Conservation (phyloP, 805 yeast species). For the Sugiyamaella valdiviana region DNA sequence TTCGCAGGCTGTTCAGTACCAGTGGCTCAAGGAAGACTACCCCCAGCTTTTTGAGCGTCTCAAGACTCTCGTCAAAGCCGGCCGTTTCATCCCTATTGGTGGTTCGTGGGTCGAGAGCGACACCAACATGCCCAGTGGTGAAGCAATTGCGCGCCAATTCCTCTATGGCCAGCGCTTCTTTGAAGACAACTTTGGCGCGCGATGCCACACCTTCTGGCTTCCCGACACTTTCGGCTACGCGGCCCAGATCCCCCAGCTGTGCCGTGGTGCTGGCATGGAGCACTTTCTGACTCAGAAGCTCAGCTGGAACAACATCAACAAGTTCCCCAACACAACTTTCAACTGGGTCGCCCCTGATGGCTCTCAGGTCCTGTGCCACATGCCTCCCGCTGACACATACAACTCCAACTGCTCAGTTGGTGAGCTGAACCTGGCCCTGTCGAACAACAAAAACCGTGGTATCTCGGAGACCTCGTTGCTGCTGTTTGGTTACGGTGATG, state of each 20-base stretch:
- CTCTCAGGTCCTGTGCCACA: constrained; percentile 86
- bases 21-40: constrained; percentile 84
- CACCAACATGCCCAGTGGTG: constrained; percentile 91
- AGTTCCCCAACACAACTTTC: constrained; percentile 84
- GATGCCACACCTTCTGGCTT: constrained; percentile 80
- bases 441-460: constrained; percentile 76
- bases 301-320: constrained; percentile 94
- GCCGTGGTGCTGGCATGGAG: constrained; percentile 76
- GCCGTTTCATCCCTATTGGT: constrained; percentile 84
- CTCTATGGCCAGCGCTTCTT: constrained; percentile 85
- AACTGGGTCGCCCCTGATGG: constrained; percentile 96
- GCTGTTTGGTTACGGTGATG: constrained; percentile 91
- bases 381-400: constrained; percentile 97
- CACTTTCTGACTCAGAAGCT: constrained; percentile 87
- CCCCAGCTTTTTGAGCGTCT: constrained; percentile 68
- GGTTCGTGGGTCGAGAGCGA: constrained; percentile 99
- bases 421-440: constrained; percentile 73
- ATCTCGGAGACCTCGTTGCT: constrained; percentile 74
- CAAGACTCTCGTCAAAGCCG: constrained; percentile 52
- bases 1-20: constrained; percentile 92
- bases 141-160: constrained; percentile 82
- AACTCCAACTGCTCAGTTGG: constrained; percentile 93
- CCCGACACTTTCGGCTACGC: constrained; percentile 98
- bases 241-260: constrained; percentile 89
- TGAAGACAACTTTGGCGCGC: constrained; percentile 67